Percentiles rank a stretch among this genome's conserved stretches.
These are phyloP conservation scores for Serendipita indica DNA, from an alignment of 768 basidiomycete genomes.

Conservation along the genomic window DNA sequence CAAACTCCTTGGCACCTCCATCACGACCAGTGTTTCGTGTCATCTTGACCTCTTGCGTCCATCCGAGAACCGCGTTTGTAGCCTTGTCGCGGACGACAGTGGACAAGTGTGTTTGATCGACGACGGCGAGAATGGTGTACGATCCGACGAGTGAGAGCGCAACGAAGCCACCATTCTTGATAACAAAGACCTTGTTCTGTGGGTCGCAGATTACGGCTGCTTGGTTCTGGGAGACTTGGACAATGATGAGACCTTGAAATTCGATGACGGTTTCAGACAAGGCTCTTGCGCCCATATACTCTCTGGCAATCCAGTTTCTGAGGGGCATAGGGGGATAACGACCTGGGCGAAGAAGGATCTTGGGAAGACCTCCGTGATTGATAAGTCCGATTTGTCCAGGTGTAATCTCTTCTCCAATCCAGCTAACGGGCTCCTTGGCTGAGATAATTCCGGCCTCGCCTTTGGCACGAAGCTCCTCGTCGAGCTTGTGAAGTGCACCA, in stretches of 20 bases:
- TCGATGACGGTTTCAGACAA: slow-evolving; percentile 70
- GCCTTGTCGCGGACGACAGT: slow-evolving; percentile 43
- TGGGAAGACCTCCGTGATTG: slow-evolving; percentile 59
- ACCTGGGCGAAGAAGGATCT: slow-evolving; percentile 57
- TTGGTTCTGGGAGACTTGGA: slow-evolving; percentile 77
- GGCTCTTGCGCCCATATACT: slow-evolving; percentile 54
- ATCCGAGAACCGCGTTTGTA: slow-evolving; percentile 51
- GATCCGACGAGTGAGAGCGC: slow-evolving; percentile 64
- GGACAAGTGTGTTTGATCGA: slow-evolving; percentile 70
- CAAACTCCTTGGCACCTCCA: slow-evolving; percentile 41
- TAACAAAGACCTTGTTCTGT: slow-evolving; percentile 57
- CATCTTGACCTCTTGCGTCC: slow-evolving; percentile 69
- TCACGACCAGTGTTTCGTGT: slow-evolving; percentile 33
- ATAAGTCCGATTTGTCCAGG: slow-evolving; percentile 63
- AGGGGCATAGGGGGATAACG: slow-evolving; percentile 64
- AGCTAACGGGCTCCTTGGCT: slow-evolving; percentile 49
- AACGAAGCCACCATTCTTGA: slow-evolving; percentile 34
- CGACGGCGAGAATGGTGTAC: slow-evolving; percentile 62
- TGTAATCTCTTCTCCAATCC: slow-evolving; percentile 55
- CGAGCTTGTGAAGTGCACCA: slow-evolving; percentile 53
- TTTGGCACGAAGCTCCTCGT: slow-evolving; percentile 36
- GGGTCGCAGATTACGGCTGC: slow-evolving; percentile 18
- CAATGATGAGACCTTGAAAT: slow-evolving; percentile 66
- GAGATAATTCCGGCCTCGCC: slow-evolving; percentile 41
- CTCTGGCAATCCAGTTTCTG: slow-evolving; percentile 73